Conservation (phyloP, 1,139 yeast species). For the Yamadazyma sp. region DNA sequence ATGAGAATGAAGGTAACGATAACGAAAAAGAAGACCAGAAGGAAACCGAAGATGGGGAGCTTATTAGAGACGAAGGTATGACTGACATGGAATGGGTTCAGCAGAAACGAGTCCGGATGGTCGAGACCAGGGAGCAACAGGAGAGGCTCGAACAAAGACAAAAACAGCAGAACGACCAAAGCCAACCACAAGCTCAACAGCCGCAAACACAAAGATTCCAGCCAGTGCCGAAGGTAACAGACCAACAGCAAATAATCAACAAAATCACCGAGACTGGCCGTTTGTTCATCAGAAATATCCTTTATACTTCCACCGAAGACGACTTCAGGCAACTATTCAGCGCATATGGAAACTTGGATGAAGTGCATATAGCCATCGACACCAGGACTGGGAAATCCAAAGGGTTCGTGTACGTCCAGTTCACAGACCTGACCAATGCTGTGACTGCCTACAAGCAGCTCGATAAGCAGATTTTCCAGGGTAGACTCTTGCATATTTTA, state of each 20-base stretch:
- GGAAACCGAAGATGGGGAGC: conserved; percentile 18
- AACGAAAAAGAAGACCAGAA: conserved; percentile 10
- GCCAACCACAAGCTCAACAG: background rate
- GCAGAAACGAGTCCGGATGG: conserved; percentile 72
- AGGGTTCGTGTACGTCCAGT: conserved; percentile 89
- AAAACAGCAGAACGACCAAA: conserved; percentile 17
- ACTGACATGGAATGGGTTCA: conserved; percentile 91
- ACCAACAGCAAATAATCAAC: conserved; percentile 44
- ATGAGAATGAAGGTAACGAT: conserved; percentile 25
- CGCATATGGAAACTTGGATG: conserved; percentile 60
- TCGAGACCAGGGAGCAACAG: conserved; percentile 42
- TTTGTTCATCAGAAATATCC: conserved; percentile 81
- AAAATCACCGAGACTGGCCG: conserved; percentile 74
- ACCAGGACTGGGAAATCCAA: conserved; percentile 87
- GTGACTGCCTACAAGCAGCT: conserved; percentile 67
- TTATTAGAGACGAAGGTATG: conserved; percentile 53
- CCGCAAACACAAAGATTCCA: conserved; percentile 10
- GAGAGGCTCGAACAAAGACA: conserved; percentile 34
- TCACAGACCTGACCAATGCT: conserved; percentile 67
- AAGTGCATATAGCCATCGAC: conserved; percentile 89
- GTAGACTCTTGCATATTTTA: conserved; percentile 84
- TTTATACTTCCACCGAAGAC: conserved; percentile 75
- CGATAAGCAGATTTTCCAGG: conserved; percentile 92
- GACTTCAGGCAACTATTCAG: conserved; percentile 67
- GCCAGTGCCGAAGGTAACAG: conserved; percentile 16